Conservation (phyloP, 1,284 basidiomycete genomes). For the Ustilago hordei region DNA sequence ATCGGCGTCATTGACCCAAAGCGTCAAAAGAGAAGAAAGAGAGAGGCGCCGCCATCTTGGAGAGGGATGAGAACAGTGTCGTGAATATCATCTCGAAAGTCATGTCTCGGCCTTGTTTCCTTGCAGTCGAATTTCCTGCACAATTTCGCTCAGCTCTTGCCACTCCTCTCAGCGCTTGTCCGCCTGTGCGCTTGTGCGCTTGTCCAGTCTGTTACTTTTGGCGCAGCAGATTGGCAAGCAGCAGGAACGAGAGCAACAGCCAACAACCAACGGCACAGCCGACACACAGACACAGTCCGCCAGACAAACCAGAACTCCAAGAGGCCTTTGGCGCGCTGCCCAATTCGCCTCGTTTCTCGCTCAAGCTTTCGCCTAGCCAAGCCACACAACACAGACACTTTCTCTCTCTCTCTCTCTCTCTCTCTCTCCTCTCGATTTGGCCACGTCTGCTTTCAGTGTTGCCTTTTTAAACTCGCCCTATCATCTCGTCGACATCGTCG, state of each 20-base stretch:
- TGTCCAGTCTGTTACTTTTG: constrained; percentile 17
- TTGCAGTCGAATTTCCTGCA: constrained; percentile 16
- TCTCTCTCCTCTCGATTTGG: not conserved
- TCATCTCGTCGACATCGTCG: constrained; percentile 16
- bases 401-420: not conserved
- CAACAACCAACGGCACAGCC: constrained; percentile 15
- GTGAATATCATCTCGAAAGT: constrained; percentile 17
- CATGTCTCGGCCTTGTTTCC: constrained; percentile 42
- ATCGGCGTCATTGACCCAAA: constrained; percentile 8
- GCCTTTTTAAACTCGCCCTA: constrained; percentile 35
- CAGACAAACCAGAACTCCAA: constrained; percentile 1
- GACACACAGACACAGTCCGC: not conserved
- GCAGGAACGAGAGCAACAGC: too few species aligned
- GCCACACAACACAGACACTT: constrained; percentile 3
- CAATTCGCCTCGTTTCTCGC: not conserved
- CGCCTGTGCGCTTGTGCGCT: not conserved
- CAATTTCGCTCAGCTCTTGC: constrained; percentile 23
- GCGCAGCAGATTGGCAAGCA: not conserved
- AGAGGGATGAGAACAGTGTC: constrained; percentile 13
- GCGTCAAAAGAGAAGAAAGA: not conserved
- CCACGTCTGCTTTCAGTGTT: constrained; percentile 4
- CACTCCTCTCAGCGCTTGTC: not conserved
- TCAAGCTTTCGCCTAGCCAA: constrained; percentile 3
- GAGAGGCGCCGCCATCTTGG: constrained; percentile 23
- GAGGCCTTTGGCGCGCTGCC: not conserved